A percentile compares a stretch with the other conserved stretches of the same genome.
Conservation (phyloP, 164 flowering plant species). For the Sextonia rubra region DNA sequence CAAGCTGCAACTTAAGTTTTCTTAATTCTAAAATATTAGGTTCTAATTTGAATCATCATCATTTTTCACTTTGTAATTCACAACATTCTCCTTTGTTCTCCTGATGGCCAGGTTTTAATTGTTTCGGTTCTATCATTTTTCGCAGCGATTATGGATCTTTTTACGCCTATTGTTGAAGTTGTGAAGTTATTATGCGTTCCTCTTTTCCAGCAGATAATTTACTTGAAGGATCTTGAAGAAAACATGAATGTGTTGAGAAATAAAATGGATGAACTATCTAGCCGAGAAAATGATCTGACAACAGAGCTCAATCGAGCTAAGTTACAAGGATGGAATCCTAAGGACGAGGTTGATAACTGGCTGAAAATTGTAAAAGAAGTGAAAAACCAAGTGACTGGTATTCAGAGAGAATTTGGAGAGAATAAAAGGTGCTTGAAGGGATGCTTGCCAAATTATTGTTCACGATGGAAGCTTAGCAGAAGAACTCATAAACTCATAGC, state of each 20-base stretch:
- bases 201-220: neutral
- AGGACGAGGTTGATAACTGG: constrained; percentile 3
- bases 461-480: constrained; percentile 6
- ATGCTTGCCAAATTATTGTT: constrained; percentile 2
- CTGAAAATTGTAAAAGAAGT: constrained; percentile 3
- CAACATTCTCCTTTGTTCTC: neutral
- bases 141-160: constrained; percentile 2
- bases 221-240: neutral
- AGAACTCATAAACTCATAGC: neutral
- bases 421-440: neutral
- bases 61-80: too few relatives aligned
- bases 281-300: constrained; percentile 7
- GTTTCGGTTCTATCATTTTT: neutral
- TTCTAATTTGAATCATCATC: too few relatives aligned
- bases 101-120: neutral
- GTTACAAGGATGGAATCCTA: constrained; percentile 1
- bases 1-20: too few relatives aligned
- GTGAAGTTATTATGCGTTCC: constrained; percentile 3
- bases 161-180: neutral
- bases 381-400: neutral
- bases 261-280: constrained; percentile 7
- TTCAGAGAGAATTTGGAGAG: constrained; percentile 2
- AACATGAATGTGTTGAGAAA: neutral
- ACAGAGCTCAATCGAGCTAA: neutral
- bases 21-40: too few relatives aligned